A percentile compares a stretch with the other conserved stretches of the same genome.
Evolutionary conservation across 2,329 filamentous ascomycete genomes (phyloP).

Genomic region (Trichoderma afroharzianum): DNA sequence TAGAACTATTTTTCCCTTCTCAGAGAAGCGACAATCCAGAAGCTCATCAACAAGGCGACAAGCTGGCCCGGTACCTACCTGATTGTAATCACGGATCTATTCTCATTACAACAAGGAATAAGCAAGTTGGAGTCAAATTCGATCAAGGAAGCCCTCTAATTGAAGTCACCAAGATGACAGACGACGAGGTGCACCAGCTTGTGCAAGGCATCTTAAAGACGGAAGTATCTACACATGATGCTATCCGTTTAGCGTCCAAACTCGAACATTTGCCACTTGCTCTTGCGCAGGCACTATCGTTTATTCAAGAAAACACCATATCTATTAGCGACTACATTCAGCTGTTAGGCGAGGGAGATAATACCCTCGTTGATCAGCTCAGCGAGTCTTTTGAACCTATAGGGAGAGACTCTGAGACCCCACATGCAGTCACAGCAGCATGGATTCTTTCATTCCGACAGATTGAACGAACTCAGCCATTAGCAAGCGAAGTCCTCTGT

Average conservation of each 20-base stretch:
- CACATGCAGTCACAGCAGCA: not conserved
- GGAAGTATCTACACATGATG: conserved; percentile 1
- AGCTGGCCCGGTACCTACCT: conserved; percentile 24
- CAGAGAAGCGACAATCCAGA: not conserved
- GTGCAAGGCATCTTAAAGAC: conserved; percentile 22
- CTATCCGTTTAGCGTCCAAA: conserved; percentile 23
- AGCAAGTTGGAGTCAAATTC: conserved; percentile 25
- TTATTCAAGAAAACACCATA: conserved; percentile 30
- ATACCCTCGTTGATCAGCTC: conserved; percentile 23
- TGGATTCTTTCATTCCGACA: not conserved
- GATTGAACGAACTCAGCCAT: not conserved
- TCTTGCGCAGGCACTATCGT: conserved; percentile 33
- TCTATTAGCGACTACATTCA: conserved; percentile 28
- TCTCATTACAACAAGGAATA: conserved; percentile 34
- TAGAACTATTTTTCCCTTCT: not conserved
- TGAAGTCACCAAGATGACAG: conserved; percentile 28
- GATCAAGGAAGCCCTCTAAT: conserved; percentile 20
- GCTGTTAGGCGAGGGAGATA: conserved; percentile 26
- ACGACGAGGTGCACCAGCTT: conserved; percentile 26
- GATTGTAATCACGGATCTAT: conserved; percentile 30
- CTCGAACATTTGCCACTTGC: conserved; percentile 34
- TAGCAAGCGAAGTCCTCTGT: not conserved
- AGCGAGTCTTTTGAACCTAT: conserved; percentile 30
- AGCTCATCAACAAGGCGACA: not conserved
- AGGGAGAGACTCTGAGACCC: conserved; percentile 25